Evolutionary conservation across 2,329 filamentous ascomycete species (phyloP).

Genomic region (Hymenoscyphus salicellus): DNA sequence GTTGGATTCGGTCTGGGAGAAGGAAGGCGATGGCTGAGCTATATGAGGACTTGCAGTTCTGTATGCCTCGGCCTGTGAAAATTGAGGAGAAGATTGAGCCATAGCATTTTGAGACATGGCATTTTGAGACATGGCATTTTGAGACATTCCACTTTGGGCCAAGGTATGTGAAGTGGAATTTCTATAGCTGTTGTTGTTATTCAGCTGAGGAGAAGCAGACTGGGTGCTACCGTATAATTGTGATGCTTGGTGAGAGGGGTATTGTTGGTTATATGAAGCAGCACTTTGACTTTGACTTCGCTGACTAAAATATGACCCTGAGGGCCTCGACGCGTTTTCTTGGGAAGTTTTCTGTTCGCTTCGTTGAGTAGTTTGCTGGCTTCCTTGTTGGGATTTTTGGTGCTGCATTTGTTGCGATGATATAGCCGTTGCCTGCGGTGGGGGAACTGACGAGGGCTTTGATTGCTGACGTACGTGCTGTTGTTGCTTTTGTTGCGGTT

Average conservation of each 20-base stretch:
- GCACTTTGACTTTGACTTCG: constrained; percentile 24
- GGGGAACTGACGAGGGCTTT: constrained; percentile 24
- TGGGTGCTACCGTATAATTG: constrained; percentile 31
- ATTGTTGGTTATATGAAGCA: constrained; percentile 32
- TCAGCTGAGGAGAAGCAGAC: constrained; percentile 33
- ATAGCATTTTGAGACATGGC: too few relatives aligned
- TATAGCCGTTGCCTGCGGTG: constrained; percentile 19
- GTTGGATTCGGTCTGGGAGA: constrained; percentile 28
- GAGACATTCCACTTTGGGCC: constrained; percentile 27
- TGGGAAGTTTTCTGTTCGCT: constrained; percentile 31
- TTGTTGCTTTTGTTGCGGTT: constrained; percentile 23
- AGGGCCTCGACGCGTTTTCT: constrained; percentile 23
- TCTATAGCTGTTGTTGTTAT: constrained; percentile 30
- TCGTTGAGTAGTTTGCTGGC: constrained; percentile 28
- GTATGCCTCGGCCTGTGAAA: constrained; percentile 32
- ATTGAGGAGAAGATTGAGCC: constrained; percentile 32
- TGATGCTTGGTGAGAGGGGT: constrained; percentile 33
- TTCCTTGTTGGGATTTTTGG: constrained; percentile 21
- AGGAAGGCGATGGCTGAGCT: constrained; percentile 32
- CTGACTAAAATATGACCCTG: constrained; percentile 29
- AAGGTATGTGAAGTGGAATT: constrained; percentile 27
- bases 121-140: too few relatives aligned
- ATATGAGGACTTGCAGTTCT: constrained; percentile 34
- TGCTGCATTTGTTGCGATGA: constrained; percentile 24
- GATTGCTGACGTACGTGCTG: constrained; percentile 32